phyloP scores from a whole-genome alignment of 345 rosid genomes.

The Euphorbia peplus region DNA sequence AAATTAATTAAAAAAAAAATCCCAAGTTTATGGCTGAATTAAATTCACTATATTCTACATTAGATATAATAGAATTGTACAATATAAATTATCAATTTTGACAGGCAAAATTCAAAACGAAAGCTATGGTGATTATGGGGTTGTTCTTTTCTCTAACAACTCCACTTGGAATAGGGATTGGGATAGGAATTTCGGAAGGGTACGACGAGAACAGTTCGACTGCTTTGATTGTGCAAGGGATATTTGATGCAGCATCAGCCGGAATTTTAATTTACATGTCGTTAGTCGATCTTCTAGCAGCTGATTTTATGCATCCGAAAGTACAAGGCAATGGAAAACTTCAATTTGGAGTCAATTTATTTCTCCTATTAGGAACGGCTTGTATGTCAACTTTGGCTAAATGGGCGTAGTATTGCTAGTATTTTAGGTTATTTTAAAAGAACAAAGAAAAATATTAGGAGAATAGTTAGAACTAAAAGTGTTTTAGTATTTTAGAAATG shows the following conservation, averaged over 20 bases:
- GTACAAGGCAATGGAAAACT: constrained; percentile 33
- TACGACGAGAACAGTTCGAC: constrained; percentile 36
- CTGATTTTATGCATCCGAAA: constrained; percentile 46
- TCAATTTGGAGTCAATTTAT: constrained; percentile 19
- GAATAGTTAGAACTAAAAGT: too few relatives aligned
- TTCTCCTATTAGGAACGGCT: constrained; percentile 20
- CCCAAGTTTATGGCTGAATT: too few relatives aligned
- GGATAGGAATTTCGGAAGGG: constrained; percentile 33
- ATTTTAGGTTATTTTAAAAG: too few relatives aligned
- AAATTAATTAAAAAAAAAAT: too few relatives aligned
- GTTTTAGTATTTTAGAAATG: too few relatives aligned
- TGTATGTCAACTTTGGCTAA: constrained; percentile 18
- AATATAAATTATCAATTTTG: neutral
- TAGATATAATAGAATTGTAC: too few relatives aligned
- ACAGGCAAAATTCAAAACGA: constrained; percentile 39
- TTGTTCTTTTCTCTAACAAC: constrained; percentile 46
- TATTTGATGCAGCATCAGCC: constrained; percentile 32
- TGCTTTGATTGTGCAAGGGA: constrained; percentile 40
- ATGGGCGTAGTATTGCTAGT: neutral
- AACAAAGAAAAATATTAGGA: too few relatives aligned
- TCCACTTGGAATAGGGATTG: constrained; percentile 41
- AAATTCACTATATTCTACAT: too few relatives aligned
- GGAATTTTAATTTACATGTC: constrained; percentile 46
- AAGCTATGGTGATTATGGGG: constrained; percentile 26
- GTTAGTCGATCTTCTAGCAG: constrained; percentile 41